Evolutionary conservation across 2,329 filamentous ascomycete genomes (phyloP).

Genomic region (Neonectria coccinea): DNA sequence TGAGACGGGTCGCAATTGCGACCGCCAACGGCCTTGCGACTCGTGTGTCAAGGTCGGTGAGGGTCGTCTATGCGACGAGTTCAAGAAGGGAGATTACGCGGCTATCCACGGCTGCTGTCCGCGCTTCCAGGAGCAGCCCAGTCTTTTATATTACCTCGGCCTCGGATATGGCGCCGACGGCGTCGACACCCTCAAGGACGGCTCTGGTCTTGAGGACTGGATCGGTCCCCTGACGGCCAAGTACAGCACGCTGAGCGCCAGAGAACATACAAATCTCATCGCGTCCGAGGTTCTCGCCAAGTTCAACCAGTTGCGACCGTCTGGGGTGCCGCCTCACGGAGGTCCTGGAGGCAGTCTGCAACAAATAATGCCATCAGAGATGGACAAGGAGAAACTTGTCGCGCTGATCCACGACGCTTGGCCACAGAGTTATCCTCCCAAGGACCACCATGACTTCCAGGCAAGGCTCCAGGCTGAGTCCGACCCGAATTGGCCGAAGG

Average conservation of each 20-base stretch:
- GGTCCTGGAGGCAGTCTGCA: constrained; percentile 6
- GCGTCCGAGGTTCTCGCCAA: not conserved
- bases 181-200: constrained; percentile 40
- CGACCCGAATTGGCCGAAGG: not conserved
- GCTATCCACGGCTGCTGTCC: constrained; percentile 5
- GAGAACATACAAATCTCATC: not conserved
- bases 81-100: not conserved
- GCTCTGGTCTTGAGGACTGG: constrained; percentile 36
- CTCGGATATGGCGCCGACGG: constrained; percentile 45
- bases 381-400: constrained; percentile 1
- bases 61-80: constrained; percentile 13
- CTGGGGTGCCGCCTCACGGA: constrained; percentile 13
- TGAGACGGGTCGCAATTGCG: constrained; percentile 45
- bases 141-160: constrained; percentile 51
- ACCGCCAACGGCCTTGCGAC: constrained; percentile 54
- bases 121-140: constrained; percentile 25
- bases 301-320: constrained; percentile 6
- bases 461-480: not conserved
- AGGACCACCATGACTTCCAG: not conserved
- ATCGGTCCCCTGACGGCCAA: constrained; percentile 37
- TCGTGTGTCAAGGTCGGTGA: constrained; percentile 42
- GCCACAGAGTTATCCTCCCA: not conserved
- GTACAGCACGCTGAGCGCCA: constrained; percentile 26
- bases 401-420: not conserved
- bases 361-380: not conserved